Base-by-base conservation (phyloP, 805 yeast genomes). In the Tetrapisispora phaffii region DNA sequence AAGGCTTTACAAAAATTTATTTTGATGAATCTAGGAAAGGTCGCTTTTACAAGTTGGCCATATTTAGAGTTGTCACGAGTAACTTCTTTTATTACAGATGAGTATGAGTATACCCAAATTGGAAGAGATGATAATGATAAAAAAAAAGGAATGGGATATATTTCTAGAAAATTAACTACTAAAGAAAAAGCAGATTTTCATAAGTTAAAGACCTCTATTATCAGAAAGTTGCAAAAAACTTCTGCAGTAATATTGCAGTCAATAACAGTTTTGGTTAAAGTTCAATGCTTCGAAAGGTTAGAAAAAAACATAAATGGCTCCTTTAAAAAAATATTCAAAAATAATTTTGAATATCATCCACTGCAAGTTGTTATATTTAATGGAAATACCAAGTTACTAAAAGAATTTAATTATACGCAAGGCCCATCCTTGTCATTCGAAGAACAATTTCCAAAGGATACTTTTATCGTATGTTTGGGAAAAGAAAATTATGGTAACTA, bases 11-110 rank as follows among this genome's bases (percentile, higher is more conserved):
- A 77, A 41, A 83, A 82, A 48, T 72, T 85, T 56, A 80, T 86
- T 20, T 73, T 76, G 46, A 73, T 78, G 54, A 76, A 73, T 46
- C 54, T 83, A 44, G 80, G 79, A 39, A 72, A 78, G 46, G 64
- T 77, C 40, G 82, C 84, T 2, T 88, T 79, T 59, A 76, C 83
- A n/a, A 77, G 80, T 53, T 93, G 95, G 89, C 98, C 98, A 15
- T 85, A 77, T 57, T 68, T 93, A 52, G 74, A 79, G 53, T 97
- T 89, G 65, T 82, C 87, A 7, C 77, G 74, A 56, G 79, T 89
- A 34, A 69, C 78, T 13, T 71, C 74, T 19, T 75, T 90, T 4
- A 59, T 72, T 33, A 89, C 84, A 59, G 74, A 71, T 10, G 63
- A 69, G 17, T 65, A 63, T 54, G 70, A 68, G 38, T 84, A 75